Evolutionary conservation across 352 stramenopile genomes (phyloP).

Genomic region (Phytopythium ostracodes): DNA sequence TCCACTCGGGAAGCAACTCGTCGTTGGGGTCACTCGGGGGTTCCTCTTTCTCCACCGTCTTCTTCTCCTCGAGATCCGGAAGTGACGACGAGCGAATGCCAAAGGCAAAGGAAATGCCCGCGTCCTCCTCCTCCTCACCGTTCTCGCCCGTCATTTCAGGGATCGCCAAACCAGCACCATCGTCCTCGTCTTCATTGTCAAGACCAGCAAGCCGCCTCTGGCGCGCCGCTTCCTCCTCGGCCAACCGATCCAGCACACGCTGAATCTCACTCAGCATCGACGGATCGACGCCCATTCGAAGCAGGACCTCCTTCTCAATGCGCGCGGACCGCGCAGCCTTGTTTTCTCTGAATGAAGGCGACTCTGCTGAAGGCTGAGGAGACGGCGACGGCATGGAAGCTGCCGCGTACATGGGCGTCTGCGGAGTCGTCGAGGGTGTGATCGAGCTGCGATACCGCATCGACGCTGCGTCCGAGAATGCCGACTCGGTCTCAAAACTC

Average conservation of each 20-base stretch:
- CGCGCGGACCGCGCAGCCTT: conserved; percentile 46
- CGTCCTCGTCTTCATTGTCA: conserved; percentile 17
- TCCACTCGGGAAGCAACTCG: conserved; percentile 59
- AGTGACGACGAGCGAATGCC: conserved; percentile 23
- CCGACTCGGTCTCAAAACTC: conserved; percentile 57
- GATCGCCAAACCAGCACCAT: conserved; percentile 31
- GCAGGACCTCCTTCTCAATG: conserved; percentile 72
- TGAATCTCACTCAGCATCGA: conserved; percentile 75
- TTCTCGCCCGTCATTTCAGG: conserved; percentile 17
- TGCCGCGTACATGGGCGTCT: conserved; percentile 11
- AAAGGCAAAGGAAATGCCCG: conserved; percentile 48
- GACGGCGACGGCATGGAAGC: conserved; percentile 10
- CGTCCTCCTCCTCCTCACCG: conserved; percentile 13
- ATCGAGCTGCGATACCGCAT: conserved; percentile 10
- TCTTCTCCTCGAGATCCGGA: conserved; percentile 22
- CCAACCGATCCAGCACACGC: conserved; percentile 49
- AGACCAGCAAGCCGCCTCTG: conserved; percentile 14
- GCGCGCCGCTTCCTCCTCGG: conserved; percentile 37
- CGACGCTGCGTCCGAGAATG: conserved; percentile 28
- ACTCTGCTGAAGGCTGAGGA: conserved; percentile 1
- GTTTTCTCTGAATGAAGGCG: conserved; percentile 20
- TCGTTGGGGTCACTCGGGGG: conserved; percentile 8
- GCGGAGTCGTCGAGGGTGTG: conserved; percentile 6
- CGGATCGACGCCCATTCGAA: conserved; percentile 66
- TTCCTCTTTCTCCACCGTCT: conserved; percentile 21